These are phyloP conservation scores for Quercus variabilis DNA, from an alignment of 306 rosid genomes.

Conservation along the genomic window DNA sequence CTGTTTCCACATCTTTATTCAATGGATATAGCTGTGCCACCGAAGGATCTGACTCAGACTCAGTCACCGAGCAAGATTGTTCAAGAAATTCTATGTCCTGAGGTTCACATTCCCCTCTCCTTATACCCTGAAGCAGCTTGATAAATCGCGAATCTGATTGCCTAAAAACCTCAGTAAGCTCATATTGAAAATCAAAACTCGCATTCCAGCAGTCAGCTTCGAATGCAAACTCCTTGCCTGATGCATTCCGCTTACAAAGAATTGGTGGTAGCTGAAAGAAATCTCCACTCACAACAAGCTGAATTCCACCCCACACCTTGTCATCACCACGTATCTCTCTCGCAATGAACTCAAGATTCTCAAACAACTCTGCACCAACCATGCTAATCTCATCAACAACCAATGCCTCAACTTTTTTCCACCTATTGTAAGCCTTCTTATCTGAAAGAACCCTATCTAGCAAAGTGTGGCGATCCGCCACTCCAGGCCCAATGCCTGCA, in stretches of 20 bases:
- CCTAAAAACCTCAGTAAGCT: slow-evolving; percentile 46
- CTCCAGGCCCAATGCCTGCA: slow-evolving; percentile 19
- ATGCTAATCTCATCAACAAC: slow-evolving; percentile 61
- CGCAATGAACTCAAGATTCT: slow-evolving; percentile 43
- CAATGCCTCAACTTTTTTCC: slow-evolving; percentile 42
- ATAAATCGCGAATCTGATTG: slow-evolving; percentile 42
- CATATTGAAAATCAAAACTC: slow-evolving; percentile 44
- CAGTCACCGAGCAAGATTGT: slow-evolving; percentile 12
- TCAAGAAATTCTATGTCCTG: slow-evolving; percentile 25
- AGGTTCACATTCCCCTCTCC: slow-evolving; percentile 41
- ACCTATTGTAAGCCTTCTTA: slow-evolving; percentile 27
- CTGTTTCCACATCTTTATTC: slow-evolving; percentile 33
- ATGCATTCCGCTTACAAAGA: background rate
- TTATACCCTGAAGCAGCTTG: slow-evolving; percentile 47
- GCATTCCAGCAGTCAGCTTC: slow-evolving; percentile 54
- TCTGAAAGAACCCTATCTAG: background rate
- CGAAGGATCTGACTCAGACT: slow-evolving; percentile 27
- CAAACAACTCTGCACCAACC: slow-evolving; percentile 41
- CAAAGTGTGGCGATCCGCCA: slow-evolving; percentile 10
- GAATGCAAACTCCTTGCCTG: slow-evolving; percentile 39
- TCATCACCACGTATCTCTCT: slow-evolving; percentile 8
- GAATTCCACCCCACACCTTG: slow-evolving; percentile 61
- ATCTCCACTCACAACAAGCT: slow-evolving; percentile 56
- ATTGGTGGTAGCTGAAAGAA: slow-evolving; percentile 63
- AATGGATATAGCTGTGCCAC: slow-evolving; percentile 46